Base-by-base conservation (phyloP, 75 land plant genomes). In the Ceratopteris richardii region DNA sequence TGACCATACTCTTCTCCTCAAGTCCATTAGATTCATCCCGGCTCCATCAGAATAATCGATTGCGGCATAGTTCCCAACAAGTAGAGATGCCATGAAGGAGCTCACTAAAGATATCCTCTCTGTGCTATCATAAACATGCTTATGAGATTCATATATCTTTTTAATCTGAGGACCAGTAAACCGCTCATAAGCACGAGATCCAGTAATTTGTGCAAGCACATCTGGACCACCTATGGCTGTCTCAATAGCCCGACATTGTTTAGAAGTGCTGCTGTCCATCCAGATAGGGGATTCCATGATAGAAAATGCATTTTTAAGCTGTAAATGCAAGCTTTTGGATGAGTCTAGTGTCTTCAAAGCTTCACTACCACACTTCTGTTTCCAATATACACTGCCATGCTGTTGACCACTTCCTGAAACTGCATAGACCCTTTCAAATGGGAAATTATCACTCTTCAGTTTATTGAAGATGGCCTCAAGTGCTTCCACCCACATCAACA, bases 371-470 rank as follows among this genome's bases (percentile, higher is more conserved):
- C 80, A 63, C 0, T 84, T 83, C 46, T 65, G 78, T 58, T 72
- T 87, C 99, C 99, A 95, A 56, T 90, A 95, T 7, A 95, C 88
- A 67, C 99, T 95, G 12, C 99, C 99, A 64, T 95, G 99, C 61
- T 95, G 99, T 59, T 95, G 99, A 28, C 84, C 99, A 74, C 99
- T 95, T n/a, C 99, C 99, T 26, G 99, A 95, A 24, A 95, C 56
- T 30, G 92, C 92, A 20, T 25, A 61, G 9, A 95, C 71, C 51
- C 71, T 90, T 14, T 71, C 76, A 61, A 86, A 86, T 47, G 88
- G 83, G 41, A 95, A 70, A 7, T 56, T 68, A 16, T 73, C 59
- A 62, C 71, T 73, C 20, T 57, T 53, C 14, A 95, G 56, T 56
- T 84, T 95, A 19, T 63, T 57, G 44, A 95, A 88, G 0, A 90